Evolutionary conservation across 805 yeast genomes (phyloP).

Genomic region (Candida corydali): DNA sequence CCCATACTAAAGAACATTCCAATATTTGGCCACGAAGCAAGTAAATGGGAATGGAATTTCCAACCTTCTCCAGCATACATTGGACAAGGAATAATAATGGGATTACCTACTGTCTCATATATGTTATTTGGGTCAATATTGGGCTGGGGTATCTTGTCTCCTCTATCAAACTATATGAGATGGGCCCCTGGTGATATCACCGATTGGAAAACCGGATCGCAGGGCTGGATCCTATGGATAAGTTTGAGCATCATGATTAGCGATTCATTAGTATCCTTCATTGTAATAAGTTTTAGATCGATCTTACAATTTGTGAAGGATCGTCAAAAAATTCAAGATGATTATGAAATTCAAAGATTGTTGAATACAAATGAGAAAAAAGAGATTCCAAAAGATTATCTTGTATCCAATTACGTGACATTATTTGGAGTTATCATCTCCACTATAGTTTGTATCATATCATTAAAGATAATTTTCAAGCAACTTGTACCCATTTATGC

Average conservation of each 20-base stretch:
- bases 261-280: slow-evolving; percentile 79
- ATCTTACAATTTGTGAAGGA: slow-evolving; percentile 10
- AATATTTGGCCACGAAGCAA: slow-evolving; percentile 63
- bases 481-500: slow-evolving; percentile 67
- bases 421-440: slow-evolving; percentile 61
- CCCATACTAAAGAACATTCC: slow-evolving; percentile 72
- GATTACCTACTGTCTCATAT: slow-evolving; percentile 81
- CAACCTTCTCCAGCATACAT: slow-evolving; percentile 97
- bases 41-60: slow-evolving; percentile 76
- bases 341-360: slow-evolving; percentile 1
- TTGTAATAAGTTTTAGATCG: slow-evolving; percentile 53
- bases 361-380: slow-evolving; percentile 3
- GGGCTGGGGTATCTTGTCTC: slow-evolving; percentile 94
- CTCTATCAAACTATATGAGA: slow-evolving; percentile 58
- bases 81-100: slow-evolving; percentile 98
- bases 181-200: slow-evolving; percentile 92
- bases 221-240: slow-evolving; percentile 97
- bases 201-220: slow-evolving; percentile 92
- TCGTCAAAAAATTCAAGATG: background rate
- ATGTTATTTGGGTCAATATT: slow-evolving; percentile 86
- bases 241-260: slow-evolving; percentile 90
- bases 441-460: slow-evolving; percentile 59
- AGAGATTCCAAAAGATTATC: slow-evolving; percentile 25
- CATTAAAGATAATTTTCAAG: slow-evolving; percentile 70
- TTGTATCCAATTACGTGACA: slow-evolving; percentile 49